These are phyloP conservation scores for Coccomyxa sp. DNA, from an alignment of 139 green algal species.

Conservation along the genomic window DNA sequence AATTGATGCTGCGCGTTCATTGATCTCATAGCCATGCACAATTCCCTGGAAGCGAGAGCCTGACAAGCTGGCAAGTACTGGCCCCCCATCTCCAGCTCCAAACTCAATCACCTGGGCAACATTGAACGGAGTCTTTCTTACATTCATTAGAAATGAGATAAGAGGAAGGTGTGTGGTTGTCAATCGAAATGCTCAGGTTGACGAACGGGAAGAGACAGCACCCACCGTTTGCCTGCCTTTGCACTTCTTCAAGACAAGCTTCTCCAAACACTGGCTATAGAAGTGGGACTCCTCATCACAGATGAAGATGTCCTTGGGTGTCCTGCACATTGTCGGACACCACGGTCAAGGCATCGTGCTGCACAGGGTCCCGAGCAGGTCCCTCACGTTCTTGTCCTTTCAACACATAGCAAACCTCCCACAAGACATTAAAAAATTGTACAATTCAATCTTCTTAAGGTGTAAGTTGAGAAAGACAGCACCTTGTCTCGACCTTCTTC, in stretches of 20 bases:
- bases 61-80: slow-evolving; percentile 23
- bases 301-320: slow-evolving; percentile 27
- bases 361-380: neutral
- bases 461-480: neutral
- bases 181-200: neutral
- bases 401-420: neutral
- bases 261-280: slow-evolving; percentile 37
- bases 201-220: neutral
- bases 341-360: neutral
- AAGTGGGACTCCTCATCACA: slow-evolving; percentile 45
- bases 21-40: slow-evolving; percentile 47
- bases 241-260: slow-evolving; percentile 25
- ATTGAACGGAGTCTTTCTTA: neutral
- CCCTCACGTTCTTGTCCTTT: neutral
- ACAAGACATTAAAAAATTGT: too few relatives aligned
- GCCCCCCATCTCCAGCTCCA: slow-evolving; percentile 40
- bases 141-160: neutral
- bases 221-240: neutral
- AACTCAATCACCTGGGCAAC: slow-evolving; percentile 31
- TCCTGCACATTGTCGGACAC: neutral
- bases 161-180: neutral
- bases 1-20: slow-evolving; percentile 27
- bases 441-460: neutral
- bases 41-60: neutral
- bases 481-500: too few relatives aligned